Evolutionary conservation across 192 early-diverging fungal species (phyloP).

Genomic region (Chytriomyces confervae): DNA sequence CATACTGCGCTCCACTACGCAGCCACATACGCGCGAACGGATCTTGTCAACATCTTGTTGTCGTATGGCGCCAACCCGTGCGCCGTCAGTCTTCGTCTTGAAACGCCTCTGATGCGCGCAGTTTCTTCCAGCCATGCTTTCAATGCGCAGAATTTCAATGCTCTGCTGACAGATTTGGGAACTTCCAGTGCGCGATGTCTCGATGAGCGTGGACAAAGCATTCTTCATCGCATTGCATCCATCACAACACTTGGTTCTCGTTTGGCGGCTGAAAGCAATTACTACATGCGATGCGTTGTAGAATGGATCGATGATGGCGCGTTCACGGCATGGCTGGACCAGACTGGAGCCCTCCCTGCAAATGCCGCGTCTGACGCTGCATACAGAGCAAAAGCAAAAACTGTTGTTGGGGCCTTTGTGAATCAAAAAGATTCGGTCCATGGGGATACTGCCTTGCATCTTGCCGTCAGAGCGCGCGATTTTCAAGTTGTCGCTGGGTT

Average conservation of each 20-base stretch:
- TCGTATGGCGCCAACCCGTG: constrained; percentile 25
- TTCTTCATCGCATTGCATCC: constrained; percentile 36
- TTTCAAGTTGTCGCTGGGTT: constrained; percentile 1
- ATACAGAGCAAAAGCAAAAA: constrained; percentile 2
- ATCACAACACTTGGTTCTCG: neutral
- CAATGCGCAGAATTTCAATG: constrained; percentile 22
- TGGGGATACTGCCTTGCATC: constrained; percentile 36
- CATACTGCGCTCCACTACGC: constrained; percentile 42
- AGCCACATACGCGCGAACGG: constrained; percentile 15
- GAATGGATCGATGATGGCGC: constrained; percentile 32
- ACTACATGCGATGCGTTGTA: constrained; percentile 37
- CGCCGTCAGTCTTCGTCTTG: constrained; percentile 1
- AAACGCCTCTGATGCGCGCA: constrained; percentile 39
- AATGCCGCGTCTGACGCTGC: neutral
- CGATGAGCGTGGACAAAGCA: constrained; percentile 13
- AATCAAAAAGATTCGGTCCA: constrained; percentile 17
- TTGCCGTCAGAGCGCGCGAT: constrained; percentile 27
- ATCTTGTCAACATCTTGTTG: constrained; percentile 16
- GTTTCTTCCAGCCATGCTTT: constrained; percentile 6
- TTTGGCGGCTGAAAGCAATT: neutral
- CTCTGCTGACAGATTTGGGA: constrained; percentile 15
- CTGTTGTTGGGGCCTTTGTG: constrained; percentile 22
- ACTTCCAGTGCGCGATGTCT: neutral
- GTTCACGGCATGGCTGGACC: constrained; percentile 1
- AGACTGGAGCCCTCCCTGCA: neutral